Percentiles rank a stretch among this genome's conserved stretches.
These are phyloP conservation scores for Fusarium sp. DNA, from an alignment of 2,329 filamentous ascomycete genomes.

Conservation along the genomic window DNA sequence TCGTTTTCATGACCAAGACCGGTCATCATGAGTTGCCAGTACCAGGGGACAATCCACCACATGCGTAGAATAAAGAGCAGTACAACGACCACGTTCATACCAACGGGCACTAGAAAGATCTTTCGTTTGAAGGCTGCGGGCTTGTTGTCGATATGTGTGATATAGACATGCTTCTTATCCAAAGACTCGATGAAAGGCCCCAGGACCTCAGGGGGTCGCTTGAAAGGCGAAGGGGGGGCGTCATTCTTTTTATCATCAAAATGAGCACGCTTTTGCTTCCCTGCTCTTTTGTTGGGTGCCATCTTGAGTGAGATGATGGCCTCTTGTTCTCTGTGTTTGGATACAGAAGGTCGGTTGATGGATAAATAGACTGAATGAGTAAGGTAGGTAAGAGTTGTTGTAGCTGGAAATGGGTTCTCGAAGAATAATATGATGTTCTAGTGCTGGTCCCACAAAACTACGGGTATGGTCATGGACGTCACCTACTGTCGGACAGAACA, in stretches of 20 bases:
- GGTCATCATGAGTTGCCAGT: slow-evolving; percentile 75
- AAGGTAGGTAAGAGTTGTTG: slow-evolving; percentile 25
- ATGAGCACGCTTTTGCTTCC: slow-evolving; percentile 50
- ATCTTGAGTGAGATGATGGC: slow-evolving; percentile 34
- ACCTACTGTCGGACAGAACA: neutral
- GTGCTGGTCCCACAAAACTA: slow-evolving; percentile 37
- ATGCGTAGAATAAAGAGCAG: slow-evolving; percentile 76
- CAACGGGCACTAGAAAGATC: slow-evolving; percentile 83
- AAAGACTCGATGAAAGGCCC: slow-evolving; percentile 76
- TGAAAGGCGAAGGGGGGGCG: slow-evolving; percentile 74
- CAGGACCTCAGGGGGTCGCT: slow-evolving; percentile 72
- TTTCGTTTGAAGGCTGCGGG: slow-evolving; percentile 80
- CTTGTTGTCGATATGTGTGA: slow-evolving; percentile 84
- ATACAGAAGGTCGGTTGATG: slow-evolving; percentile 14
- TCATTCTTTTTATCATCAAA: slow-evolving; percentile 46
- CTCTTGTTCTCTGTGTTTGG: neutral
- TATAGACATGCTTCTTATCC: slow-evolving; percentile 79
- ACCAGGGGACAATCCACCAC: slow-evolving; percentile 77
- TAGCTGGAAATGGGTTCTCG: slow-evolving; percentile 42
- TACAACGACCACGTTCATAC: slow-evolving; percentile 79
- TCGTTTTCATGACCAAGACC: slow-evolving; percentile 75
- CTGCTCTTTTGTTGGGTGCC: slow-evolving; percentile 53
- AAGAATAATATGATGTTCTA: slow-evolving; percentile 19
- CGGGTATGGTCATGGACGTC: slow-evolving; percentile 7
- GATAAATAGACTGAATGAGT: slow-evolving; percentile 9